These are phyloP conservation scores for Oldenlandia corymbosa DNA, from an alignment of 257 asterid genomes.

Conservation along the genomic window DNA sequence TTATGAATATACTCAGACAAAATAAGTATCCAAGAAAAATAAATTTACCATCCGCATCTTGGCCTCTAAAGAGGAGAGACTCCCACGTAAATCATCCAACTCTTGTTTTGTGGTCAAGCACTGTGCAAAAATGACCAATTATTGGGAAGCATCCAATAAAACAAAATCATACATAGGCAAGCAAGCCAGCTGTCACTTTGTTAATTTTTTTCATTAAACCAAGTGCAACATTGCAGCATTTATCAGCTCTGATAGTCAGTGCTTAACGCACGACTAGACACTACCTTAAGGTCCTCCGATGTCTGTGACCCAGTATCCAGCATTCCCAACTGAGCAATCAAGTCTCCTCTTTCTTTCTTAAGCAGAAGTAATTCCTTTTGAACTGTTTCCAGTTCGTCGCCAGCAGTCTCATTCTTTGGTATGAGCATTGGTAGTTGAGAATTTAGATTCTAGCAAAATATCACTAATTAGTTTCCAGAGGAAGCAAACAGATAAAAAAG, in stretches of 20 bases:
- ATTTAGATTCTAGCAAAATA: conserved; percentile 22
- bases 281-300: conserved; percentile 42
- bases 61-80: too few species aligned
- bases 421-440: conserved; percentile 25
- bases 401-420: conserved; percentile 21
- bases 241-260: too few species aligned
- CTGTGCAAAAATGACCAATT: conserved; percentile 21
- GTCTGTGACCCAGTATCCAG: conserved; percentile 26
- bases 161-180: too few species aligned
- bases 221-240: background rate
- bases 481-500: background rate
- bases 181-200: background rate
- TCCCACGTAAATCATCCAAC: too few species aligned
- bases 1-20: too few species aligned
- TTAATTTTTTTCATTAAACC: conserved; percentile 2
- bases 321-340: conserved; percentile 33
- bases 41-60: too few species aligned
- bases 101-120: too few species aligned
- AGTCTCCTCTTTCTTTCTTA: conserved; percentile 42
- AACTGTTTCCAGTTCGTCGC: conserved; percentile 40
- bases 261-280: conserved; percentile 11
- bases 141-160: too few species aligned
- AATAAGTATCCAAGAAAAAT: too few species aligned
- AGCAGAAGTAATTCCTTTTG: conserved; percentile 43
- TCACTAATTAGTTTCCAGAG: conserved; percentile 16